Evolutionary conservation across 331 rosid genomes (phyloP), one percentile per base, ranked within the genome.

Genomic region (Arachis monticola): DNA sequence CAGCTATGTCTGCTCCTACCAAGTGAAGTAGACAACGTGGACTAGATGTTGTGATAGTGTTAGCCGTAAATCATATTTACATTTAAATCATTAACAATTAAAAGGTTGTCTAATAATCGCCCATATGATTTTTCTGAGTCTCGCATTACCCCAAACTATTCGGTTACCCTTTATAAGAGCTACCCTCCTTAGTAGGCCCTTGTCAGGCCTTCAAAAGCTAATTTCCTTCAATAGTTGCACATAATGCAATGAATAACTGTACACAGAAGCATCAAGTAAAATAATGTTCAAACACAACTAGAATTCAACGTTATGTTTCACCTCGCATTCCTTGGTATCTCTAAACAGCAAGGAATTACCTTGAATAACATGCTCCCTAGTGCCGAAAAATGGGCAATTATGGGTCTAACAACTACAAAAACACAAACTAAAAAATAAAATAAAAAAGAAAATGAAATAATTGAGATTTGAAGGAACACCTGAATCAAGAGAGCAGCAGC

Each of bases 401-500:
- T 60, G 51, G 56, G 13, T 35, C 40, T 35, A 35, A 35, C 0
- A 45, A 35, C 57, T 0, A 51, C 27, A 17, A 5, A 51, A 48
- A 51, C 13, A n/a, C 17, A 51, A 51, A 13, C 17, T 11, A 51
- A 5, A 4, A 8, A 3, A 11, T 11, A 6, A 50, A n/a, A 52
- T 0, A 22, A 2, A 52, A 53, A 11, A 53, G 7, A 13, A 53
- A 6, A 8, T 9, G 59, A 11, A 51, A 48, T 3, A 10, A 10
- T 1, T 8, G 52, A 10, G 57, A 51, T 5, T 27, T 2, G 10
- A 2, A 41, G 11, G n/a, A 4, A 38, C 1, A 94, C 99, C 99
- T 94, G 99, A 79, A 94, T 75, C 82, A 92, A 88, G 83, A 94
- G 87, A 62, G 94, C 92, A 55, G 97, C 89, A 31, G 97, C 88